Percentiles rank a stretch among this genome's conserved stretches.
phyloP scores from a whole-genome alignment of 352 stramenopile genomes.

The Globisporangium abappressorium region DNA sequence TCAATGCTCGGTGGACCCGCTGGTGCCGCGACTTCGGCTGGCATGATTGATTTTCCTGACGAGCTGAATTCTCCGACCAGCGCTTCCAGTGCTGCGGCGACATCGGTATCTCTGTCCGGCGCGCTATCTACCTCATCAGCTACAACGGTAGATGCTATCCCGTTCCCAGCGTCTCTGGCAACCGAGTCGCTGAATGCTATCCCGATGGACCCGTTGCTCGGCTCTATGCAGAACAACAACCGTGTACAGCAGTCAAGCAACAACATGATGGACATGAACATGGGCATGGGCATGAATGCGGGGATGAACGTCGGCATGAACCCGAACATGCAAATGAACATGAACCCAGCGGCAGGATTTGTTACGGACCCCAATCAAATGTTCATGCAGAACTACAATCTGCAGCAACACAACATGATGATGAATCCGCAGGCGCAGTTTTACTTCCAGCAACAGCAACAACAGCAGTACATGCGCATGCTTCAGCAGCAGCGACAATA shows the following conservation, averaged over 20 bases:
- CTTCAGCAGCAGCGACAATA: conserved; percentile 46
- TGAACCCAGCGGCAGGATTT: conserved; percentile 36
- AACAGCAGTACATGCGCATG: conserved; percentile 81
- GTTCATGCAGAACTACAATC: conserved; percentile 67
- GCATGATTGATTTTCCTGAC: conserved; percentile 84
- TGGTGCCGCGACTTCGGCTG: conserved; percentile 23
- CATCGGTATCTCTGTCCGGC: conserved; percentile 28
- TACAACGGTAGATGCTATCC: conserved; percentile 54
- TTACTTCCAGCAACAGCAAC: conserved; percentile 73
- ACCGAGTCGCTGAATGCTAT: conserved; percentile 45
- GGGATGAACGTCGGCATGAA: conserved; percentile 54
- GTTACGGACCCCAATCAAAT: conserved; percentile 53
- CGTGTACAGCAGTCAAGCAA: conserved; percentile 6
- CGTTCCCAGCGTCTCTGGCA: conserved; percentile 72
- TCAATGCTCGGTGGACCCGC: conserved; percentile 30
- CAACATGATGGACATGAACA: conserved; percentile 32
- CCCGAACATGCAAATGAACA: conserved; percentile 42
- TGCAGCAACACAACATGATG: conserved; percentile 75
- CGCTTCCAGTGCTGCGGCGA: conserved; percentile 16
- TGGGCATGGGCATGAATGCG: conserved; percentile 38
- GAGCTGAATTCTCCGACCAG: conserved; percentile 79
- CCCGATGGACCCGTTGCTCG: conserved; percentile 24
- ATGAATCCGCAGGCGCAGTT: conserved; percentile 71
- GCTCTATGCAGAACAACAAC: conserved; percentile 18
- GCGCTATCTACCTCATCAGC: conserved; percentile 30